Base-by-base conservation (phyloP, 2,329 filamentous ascomycete genomes). In the Plenodomus biglobosus region DNA sequence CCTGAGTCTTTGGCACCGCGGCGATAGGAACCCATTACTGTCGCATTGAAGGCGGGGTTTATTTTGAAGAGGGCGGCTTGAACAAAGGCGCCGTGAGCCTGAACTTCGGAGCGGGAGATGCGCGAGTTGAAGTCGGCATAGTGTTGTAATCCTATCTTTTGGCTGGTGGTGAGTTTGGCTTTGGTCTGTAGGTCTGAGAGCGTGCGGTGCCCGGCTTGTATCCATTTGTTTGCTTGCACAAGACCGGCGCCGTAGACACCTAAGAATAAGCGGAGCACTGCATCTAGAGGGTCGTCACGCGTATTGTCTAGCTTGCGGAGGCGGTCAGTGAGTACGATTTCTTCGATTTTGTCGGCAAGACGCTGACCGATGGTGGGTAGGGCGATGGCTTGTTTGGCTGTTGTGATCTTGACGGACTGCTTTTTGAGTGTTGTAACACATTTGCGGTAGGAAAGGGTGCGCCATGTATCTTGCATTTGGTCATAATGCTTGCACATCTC, bases 291-390 rank as follows among this genome's bases (percentile, higher is more conserved):
- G 39, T 95, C 87, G 2, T 78, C 72, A 45, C 81, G 80, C 0
- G 87, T 83, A 59, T 85, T 83, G 27, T 95, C 87, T 0, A 96
- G 78, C 32, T 86, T 81, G 36, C 81, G 81, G 1, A 96, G 80
- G 20, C 79, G 78, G 61, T 90, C 81, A 0, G 90, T 96, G 34
- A 79, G 78, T 2, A 84, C 88, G 37, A 96, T 95, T 66, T 96
- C 92, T 61, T 94, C 89, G 54, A 97, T 94, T 69, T 96, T 96
- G 20, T 81, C 77, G 0, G 91, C 91, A 1, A 96, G 75, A 1
- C 88, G 81, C 10, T 77, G 62, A 7, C 92, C 92, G 30, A 96
- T 84, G 48, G 79, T 81, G 1, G 84, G 83, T 1, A 96, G 77
- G 1, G 73, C 69, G 10, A 80, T 73, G 0, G 92, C 92, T 68